These are phyloP conservation scores for Rhodotorula diobovata DNA, from an alignment of 768 basidiomycete genomes.

Conservation along the genomic window DNA sequence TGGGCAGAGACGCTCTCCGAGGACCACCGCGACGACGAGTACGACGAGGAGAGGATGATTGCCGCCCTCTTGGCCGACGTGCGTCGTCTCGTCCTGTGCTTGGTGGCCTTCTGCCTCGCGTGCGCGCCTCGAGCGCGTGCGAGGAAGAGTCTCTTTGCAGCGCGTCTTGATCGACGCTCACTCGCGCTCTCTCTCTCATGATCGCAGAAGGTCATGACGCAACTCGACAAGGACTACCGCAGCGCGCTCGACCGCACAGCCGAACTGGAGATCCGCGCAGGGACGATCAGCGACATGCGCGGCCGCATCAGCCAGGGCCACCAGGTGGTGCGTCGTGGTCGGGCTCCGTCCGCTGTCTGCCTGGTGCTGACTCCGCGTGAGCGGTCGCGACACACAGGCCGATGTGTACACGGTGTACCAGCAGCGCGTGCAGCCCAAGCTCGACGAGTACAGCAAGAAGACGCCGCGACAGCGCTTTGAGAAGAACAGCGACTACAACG, in stretches of 20 bases:
- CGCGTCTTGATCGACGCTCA: not conserved
- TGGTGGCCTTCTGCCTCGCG: not conserved
- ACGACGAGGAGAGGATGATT: slow-evolving; percentile 16
- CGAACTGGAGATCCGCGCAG: slow-evolving; percentile 59
- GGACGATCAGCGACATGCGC: slow-evolving; percentile 57
- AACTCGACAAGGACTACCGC: slow-evolving; percentile 66
- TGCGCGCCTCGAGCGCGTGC: not conserved
- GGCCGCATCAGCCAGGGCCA: slow-evolving; percentile 59
- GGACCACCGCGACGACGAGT: not conserved
- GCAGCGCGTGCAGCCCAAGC: slow-evolving; percentile 50
- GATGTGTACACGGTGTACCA: slow-evolving; percentile 52
- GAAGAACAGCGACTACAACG: slow-evolving; percentile 57
- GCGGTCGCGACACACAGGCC: slow-evolving; percentile 1
- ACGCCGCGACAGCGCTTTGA: slow-evolving; percentile 76
- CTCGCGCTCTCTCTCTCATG: not conserved
- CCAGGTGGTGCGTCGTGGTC: slow-evolving; percentile 56
- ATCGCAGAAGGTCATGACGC: slow-evolving; percentile 10
- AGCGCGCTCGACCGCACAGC: slow-evolving; percentile 63
- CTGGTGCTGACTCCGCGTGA: not conserved
- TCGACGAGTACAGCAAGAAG: slow-evolving; percentile 56
- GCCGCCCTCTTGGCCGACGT: slow-evolving; percentile 3
- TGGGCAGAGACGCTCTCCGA: slow-evolving; percentile 33
- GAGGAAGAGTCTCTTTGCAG: too few species aligned
- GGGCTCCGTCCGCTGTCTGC: slow-evolving; percentile 4
- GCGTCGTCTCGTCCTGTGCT: not conserved